Conservation (phyloP, 768 basidiomycete species). For the Phanerochaete sordida region DNA sequence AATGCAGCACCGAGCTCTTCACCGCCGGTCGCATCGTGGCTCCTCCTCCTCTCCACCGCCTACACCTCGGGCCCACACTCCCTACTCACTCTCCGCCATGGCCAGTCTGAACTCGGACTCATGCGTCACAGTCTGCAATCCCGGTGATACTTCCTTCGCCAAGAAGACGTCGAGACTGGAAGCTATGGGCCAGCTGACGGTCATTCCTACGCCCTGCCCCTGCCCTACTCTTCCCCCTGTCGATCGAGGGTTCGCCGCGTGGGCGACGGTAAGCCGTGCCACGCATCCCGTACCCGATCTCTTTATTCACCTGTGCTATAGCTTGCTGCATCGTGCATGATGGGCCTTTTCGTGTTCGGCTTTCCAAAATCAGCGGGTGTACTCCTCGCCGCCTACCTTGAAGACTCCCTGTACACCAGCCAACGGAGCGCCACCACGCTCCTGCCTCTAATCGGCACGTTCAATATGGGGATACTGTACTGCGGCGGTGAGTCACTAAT, state of each 20-base stretch:
- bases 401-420: slow-evolving; percentile 15
- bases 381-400: slow-evolving; percentile 24
- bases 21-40: no score
- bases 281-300: background rate
- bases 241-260: background rate
- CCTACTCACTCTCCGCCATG: no score
- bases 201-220: background rate
- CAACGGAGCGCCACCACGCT: slow-evolving; percentile 16
- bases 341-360: slow-evolving; percentile 26
- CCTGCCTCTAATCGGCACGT: slow-evolving; percentile 22
- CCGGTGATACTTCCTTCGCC: no score
- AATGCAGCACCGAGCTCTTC: no score
- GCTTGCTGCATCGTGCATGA: background rate
- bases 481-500: slow-evolving; percentile 7
- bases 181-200: no score
- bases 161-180: no score
- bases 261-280: background rate
- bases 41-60: no score
- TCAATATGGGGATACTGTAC: slow-evolving; percentile 17
- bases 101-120: no score
- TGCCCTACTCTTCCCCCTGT: background rate
- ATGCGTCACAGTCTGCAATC: no score
- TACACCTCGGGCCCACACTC: no score
- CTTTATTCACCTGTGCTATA: background rate
- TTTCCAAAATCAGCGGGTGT: slow-evolving; percentile 24